phyloP scores from a whole-genome alignment of 2,329 filamentous ascomycete species.

The Plectosphaerella sp. region DNA sequence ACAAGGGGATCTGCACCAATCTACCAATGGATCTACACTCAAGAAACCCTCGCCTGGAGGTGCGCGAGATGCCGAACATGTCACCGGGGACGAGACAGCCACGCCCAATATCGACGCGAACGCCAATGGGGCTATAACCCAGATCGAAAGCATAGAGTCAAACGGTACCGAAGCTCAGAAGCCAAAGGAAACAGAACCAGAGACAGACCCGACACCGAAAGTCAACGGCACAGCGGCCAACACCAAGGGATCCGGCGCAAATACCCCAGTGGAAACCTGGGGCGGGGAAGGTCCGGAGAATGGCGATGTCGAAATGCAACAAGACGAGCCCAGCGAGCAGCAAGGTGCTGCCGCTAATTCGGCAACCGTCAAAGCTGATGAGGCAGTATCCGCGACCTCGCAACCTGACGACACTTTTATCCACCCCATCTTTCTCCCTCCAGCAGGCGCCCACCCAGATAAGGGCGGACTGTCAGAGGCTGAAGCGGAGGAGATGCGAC shows the following conservation, averaged over 20 bases:
- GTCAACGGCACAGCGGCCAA: not conserved
- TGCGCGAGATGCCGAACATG: too few species aligned
- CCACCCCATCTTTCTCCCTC: slow-evolving; percentile 70
- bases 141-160: too few species aligned
- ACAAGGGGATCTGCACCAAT: not conserved
- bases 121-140: too few species aligned
- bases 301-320: slow-evolving; percentile 5
- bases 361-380: slow-evolving; percentile 1
- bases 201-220: not conserved
- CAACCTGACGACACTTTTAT: slow-evolving; percentile 48
- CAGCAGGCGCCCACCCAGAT: slow-evolving; percentile 57
- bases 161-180: too few species aligned
- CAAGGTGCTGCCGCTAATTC: not conserved
- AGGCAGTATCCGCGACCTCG: slow-evolving; percentile 7
- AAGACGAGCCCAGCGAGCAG: not conserved
- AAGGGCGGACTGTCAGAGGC: slow-evolving; percentile 66
- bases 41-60: too few species aligned
- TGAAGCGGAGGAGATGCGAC: slow-evolving; percentile 75
- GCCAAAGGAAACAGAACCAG: too few species aligned
- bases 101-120: too few species aligned
- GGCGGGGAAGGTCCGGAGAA: not conserved
- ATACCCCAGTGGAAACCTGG: not conserved
- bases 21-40: not conserved
- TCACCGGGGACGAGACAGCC: too few species aligned
- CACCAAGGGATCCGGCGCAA: not conserved